A percentile compares a stretch with the other conserved stretches of the same genome.
phyloP scores from a whole-genome alignment of 2,329 filamentous ascomycete species.

The Aureobasidium sp. region DNA sequence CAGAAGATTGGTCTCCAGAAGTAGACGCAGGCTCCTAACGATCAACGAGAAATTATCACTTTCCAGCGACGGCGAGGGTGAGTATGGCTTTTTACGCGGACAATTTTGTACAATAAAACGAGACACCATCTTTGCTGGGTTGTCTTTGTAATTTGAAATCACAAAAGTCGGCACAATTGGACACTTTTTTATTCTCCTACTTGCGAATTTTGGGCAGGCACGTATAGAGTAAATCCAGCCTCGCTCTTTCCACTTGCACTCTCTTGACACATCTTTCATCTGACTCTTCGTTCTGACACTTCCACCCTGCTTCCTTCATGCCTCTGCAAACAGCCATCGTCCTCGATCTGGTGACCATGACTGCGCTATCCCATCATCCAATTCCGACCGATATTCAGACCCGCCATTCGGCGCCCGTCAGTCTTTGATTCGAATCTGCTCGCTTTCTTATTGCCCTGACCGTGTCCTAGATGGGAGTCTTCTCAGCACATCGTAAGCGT shows the following conservation, averaged over 20 bases:
- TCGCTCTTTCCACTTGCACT: conserved; percentile 2
- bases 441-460: background rate
- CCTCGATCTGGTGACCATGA: background rate
- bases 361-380: background rate
- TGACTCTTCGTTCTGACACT: background rate
- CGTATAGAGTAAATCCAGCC: background rate
- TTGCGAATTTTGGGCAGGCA: background rate
- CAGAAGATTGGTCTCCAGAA: conserved; percentile 50
- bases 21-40: conserved; percentile 25
- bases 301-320: background rate
- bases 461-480: background rate
- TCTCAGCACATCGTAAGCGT: background rate
- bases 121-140: background rate
- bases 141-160: conserved; percentile 11
- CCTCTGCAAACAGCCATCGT: conserved; percentile 4
- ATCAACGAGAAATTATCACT: conserved; percentile 4
- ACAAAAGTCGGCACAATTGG: conserved; percentile 13
- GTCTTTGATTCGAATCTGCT: background rate
- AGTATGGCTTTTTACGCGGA: background rate
- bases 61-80: conserved; percentile 1
- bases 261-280: background rate
- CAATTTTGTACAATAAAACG: conserved; percentile 11
- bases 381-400: background rate
- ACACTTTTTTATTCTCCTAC: background rate
- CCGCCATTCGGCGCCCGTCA: conserved; percentile 3